Conservation (phyloP, 2,329 filamentous ascomycete species). For the Bipolaris cookei region DNA sequence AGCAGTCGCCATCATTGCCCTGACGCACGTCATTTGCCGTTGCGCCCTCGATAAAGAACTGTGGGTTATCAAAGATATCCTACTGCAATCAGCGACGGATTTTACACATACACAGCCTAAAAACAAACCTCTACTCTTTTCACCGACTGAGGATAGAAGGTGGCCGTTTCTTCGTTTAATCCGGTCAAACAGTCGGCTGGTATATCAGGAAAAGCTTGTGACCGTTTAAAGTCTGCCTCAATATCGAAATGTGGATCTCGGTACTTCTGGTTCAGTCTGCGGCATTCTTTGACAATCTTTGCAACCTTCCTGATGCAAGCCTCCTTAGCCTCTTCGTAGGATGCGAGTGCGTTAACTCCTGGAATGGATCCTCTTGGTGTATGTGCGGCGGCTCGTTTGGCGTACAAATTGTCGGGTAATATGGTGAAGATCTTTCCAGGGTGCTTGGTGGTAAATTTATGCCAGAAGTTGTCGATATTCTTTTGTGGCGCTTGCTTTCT, state of each 20-base stretch:
- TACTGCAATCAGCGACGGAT: slow-evolving; percentile 48
- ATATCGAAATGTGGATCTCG: slow-evolving; percentile 87
- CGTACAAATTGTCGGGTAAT: slow-evolving; percentile 71
- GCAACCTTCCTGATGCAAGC: slow-evolving; percentile 69
- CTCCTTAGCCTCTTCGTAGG: slow-evolving; percentile 74
- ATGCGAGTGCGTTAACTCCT: slow-evolving; percentile 68
- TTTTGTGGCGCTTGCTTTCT: slow-evolving; percentile 68
- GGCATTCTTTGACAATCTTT: slow-evolving; percentile 68
- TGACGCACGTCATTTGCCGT: slow-evolving; percentile 80
- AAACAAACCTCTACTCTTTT: slow-evolving; percentile 67
- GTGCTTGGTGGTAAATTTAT: slow-evolving; percentile 69
- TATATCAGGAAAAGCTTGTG: slow-evolving; percentile 39
- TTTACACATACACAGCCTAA: background rate
- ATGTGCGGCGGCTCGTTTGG: slow-evolving; percentile 64
- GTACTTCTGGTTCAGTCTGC: slow-evolving; percentile 83
- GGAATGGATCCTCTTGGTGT: slow-evolving; percentile 60
- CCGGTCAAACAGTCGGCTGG: slow-evolving; percentile 59
- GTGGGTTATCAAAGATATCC: slow-evolving; percentile 78
- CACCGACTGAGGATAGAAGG: slow-evolving; percentile 70
- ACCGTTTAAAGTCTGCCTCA: slow-evolving; percentile 72
- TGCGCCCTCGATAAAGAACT: slow-evolving; percentile 79
- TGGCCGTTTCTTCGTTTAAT: slow-evolving; percentile 48
- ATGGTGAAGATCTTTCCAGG: slow-evolving; percentile 76
- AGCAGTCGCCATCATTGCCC: slow-evolving; percentile 81
- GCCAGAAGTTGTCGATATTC: slow-evolving; percentile 75